Percentiles rank a stretch among this genome's conserved stretches.
Conservation (phyloP, 495 filamentous ascomycete species). For the Daldinia bambusicola region DNA sequence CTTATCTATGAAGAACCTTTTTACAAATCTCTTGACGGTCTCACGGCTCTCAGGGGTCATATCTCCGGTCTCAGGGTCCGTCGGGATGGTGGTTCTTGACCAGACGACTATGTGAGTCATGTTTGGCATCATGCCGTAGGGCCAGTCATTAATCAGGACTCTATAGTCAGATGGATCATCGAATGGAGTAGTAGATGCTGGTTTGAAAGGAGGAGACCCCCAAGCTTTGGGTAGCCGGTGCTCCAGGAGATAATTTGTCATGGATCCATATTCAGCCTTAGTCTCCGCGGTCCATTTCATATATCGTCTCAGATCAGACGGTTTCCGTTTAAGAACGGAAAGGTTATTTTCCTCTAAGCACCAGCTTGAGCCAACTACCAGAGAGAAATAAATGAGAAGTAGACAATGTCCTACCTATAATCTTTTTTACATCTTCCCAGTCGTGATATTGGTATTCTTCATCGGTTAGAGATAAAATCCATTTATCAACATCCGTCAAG, state of each 20-base stretch:
- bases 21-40: slow-evolving; percentile 73
- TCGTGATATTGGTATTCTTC: slow-evolving; percentile 73
- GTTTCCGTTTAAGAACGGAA: slow-evolving; percentile 78
- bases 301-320: slow-evolving; percentile 85
- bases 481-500: slow-evolving; percentile 72
- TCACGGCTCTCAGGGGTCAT: slow-evolving; percentile 73
- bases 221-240: slow-evolving; percentile 74
- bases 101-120: slow-evolving; percentile 80
- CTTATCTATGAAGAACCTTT: slow-evolving; percentile 69
- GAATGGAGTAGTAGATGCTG: slow-evolving; percentile 69
- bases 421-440: slow-evolving; percentile 73
- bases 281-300: slow-evolving; percentile 78
- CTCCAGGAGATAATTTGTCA: slow-evolving; percentile 78
- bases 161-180: slow-evolving; percentile 74
- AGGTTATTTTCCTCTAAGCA: slow-evolving; percentile 68
- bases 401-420: slow-evolving; percentile 68
- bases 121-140: slow-evolving; percentile 77
- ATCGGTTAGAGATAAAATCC: slow-evolving; percentile 73
- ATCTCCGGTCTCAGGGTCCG: slow-evolving; percentile 70
- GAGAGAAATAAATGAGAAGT: background rate
- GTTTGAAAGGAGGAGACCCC: slow-evolving; percentile 65
- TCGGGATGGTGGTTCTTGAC: slow-evolving; percentile 66
- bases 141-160: slow-evolving; percentile 90
- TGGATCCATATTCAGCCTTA: slow-evolving; percentile 77
- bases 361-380: slow-evolving; percentile 21